Evolutionary conservation across 495 filamentous ascomycete species (phyloP), one percentile per base, ranked within the genome.

Genomic region (Lophium mytilinum): DNA sequence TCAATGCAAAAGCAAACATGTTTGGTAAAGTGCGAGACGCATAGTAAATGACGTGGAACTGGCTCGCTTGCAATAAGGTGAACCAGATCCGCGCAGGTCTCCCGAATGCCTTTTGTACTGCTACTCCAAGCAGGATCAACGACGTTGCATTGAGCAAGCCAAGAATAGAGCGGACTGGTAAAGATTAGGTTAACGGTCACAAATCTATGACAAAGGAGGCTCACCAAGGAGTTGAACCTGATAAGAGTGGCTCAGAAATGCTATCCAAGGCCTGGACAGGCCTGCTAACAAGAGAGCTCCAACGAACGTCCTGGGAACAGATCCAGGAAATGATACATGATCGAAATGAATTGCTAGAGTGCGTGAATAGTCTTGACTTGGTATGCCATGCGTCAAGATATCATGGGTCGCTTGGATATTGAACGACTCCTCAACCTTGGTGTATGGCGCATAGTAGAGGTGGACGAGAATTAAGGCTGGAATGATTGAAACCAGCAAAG

Each of bases 351-450:
- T 67, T 2, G 69, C 73, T 30, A 86, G 71, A 11, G 72, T 69
- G 1, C 71, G 60, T n/a, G 74, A 57, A 21, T 80, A 63, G 65
- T 87, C 72, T 17, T 57, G 68, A 8, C 71, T 78, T 0, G 90
- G 85, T 34, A 90, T 80, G 1, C 90, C 88, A 70, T 90, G 90
- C 3, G 77, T 80, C 14, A 93, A 67, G 36, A 97, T 86, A 67
- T 99, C 93, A 71, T 97, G 94, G 6, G 84, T 83, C 0, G 93
- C 93, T 68, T 99, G 93, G 51, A 97, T 83, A 63, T 95, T 95
- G 80, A 99, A 99, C 0, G 91, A 96, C 73, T 99, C 93, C 68
- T 99, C 93, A 53, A 99, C 94, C 71, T 99, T 99, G 48, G 94
- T 96, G 74, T 93, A 96, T 0, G 93, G 94, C 14, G 94, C 83